Conservation (phyloP, 176 grass and related monocot genomes). For the Ananas comosus region DNA sequence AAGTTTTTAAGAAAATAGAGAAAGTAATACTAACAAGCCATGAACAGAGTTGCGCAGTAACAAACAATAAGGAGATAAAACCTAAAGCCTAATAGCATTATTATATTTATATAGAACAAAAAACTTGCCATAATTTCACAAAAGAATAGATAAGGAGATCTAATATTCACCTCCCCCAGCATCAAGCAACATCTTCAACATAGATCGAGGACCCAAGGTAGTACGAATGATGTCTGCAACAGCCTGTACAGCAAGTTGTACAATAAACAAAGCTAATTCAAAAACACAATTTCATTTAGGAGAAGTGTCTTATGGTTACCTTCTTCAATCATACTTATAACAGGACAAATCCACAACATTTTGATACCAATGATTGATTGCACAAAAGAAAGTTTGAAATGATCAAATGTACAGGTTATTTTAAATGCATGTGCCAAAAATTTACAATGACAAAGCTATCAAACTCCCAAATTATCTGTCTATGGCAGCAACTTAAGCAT, state of each 20-base stretch:
- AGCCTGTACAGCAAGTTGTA: slow-evolving; percentile 43
- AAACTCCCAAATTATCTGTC: no score
- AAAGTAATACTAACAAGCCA: no score
- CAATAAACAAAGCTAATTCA: neutral
- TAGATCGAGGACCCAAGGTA: slow-evolving; percentile 89
- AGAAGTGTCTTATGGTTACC: neutral
- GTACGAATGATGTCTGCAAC: slow-evolving; percentile 95
- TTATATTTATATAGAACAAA: neutral
- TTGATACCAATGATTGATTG: no score
- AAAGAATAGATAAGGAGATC: neutral
- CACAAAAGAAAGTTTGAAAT: no score
- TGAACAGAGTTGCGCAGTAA: no score
- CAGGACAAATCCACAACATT: no score
- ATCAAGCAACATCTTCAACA: slow-evolving; percentile 99
- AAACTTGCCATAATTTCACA: neutral
- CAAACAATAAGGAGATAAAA: neutral
- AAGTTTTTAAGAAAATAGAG: no score
- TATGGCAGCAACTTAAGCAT: no score
- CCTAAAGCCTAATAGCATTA: neutral
- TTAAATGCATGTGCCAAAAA: no score
- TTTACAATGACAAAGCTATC: no score
- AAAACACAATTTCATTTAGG: neutral
- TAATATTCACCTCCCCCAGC: slow-evolving; percentile 57
- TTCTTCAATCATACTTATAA: no score
- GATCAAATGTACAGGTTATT: no score